phyloP scores from a whole-genome alignment of 768 basidiomycete genomes.

The Trametes meyenii region DNA sequence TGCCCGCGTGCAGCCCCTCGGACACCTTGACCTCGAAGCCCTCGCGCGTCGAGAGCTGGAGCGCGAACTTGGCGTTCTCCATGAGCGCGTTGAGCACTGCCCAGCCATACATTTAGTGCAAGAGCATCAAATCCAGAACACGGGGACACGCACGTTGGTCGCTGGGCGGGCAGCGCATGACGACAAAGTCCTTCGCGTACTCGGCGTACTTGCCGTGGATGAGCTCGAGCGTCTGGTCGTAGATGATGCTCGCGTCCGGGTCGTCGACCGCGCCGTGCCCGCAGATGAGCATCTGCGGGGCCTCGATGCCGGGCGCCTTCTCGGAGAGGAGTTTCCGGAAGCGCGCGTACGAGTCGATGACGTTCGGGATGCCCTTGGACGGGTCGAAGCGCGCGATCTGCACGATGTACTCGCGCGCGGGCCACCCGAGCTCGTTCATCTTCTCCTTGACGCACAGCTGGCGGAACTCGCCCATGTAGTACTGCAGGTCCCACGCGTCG shows the following conservation, averaged over 20 bases:
- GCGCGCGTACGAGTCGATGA: slow-evolving; percentile 85
- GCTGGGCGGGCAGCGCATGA: slow-evolving; percentile 73
- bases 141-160: slow-evolving; percentile 65
- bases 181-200: slow-evolving; percentile 45
- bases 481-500: slow-evolving; percentile 78
- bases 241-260: slow-evolving; percentile 92
- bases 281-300: slow-evolving; percentile 79
- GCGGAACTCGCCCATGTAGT: slow-evolving; percentile 89
- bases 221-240: slow-evolving; percentile 73
- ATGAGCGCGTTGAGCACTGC: slow-evolving; percentile 85
- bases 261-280: slow-evolving; percentile 96
- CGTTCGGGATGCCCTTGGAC: slow-evolving; percentile 78
- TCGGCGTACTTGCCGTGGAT: slow-evolving; percentile 42
- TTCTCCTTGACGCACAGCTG: slow-evolving; percentile 78
- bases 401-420: slow-evolving; percentile 79
- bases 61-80: slow-evolving; percentile 86
- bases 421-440: slow-evolving; percentile 81
- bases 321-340: slow-evolving; percentile 69
- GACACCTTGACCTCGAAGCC: slow-evolving; percentile 98
- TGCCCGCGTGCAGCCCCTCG: slow-evolving; percentile 89
- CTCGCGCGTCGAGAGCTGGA: slow-evolving; percentile 91
- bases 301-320: slow-evolving; percentile 50
- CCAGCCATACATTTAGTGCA: slow-evolving; percentile 6
- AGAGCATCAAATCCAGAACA: slow-evolving; percentile 7
- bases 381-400: slow-evolving; percentile 97